Base-by-base conservation (phyloP, 305 asterid genomes). In the Fraxinus albicans region DNA sequence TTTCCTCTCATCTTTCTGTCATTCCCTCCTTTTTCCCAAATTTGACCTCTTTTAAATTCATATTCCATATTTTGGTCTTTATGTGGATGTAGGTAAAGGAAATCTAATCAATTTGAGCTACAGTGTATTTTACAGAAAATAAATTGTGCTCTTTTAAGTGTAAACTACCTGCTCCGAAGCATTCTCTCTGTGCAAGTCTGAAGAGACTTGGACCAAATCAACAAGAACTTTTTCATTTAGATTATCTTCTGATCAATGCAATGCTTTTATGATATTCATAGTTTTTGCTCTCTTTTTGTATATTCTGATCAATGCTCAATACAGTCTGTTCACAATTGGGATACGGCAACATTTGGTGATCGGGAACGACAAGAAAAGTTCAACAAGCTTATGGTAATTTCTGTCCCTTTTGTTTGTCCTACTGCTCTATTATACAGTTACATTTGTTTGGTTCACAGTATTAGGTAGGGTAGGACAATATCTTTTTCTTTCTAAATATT, bases 321-420 rank as follows among this genome's bases (percentile, higher is more conserved):
- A 83, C 88, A 96, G 98, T 85, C 97, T 58, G 85, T 91, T 86
- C 95, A 88, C 84, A 97, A 82, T 83, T 96, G 99, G 98, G 98
- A 94, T 87, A 80, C 91, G 3, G 75, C 98, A 78, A 90, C 77
- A 73, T 89, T 94, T 90, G 97, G 94, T 86, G 99, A 96, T 84
- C 97, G 91, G 40, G 99, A 96, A 76, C 92, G 97, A 5, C 99
- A 95, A 86, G 99, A 95, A 84, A 96, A 95, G 84, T 96, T 96
- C 94, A 91, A 95, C 88, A 96, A 96, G 90, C 99, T 96, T 93
- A 96, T 96, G 99, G 99, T 96, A 96, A 91, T 77, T 86, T 83
- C 89, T 82, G 2, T 27, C 47, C 80, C 87, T 79, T 40, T 72
- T 82, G 29, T 79, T 80, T 83, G 81, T 40, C 79, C 53, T 53